Conservation (phyloP, 2,329 filamentous ascomycete genomes). For the Eutypella sp. region DNA sequence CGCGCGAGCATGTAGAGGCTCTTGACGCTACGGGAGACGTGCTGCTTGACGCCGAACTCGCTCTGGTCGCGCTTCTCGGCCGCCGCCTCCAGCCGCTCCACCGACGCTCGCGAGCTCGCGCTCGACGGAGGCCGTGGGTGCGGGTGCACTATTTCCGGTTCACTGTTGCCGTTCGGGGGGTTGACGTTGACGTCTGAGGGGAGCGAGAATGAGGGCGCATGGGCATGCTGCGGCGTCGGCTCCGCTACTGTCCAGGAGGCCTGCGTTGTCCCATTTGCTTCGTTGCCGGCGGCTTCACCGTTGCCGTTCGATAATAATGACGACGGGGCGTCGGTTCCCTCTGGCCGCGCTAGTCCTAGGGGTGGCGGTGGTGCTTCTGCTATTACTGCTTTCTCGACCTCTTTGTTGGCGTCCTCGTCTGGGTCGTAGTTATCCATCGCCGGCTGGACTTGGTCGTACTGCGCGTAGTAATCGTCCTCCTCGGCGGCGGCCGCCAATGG, state of each 20-base stretch:
- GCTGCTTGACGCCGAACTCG: conserved; percentile 72
- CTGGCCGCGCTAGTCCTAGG: conserved; percentile 23
- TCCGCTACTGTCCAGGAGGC: conserved; percentile 42
- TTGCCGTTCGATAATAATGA: conserved; percentile 9
- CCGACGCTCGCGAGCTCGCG: conserved; percentile 52
- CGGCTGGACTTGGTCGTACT: conserved; percentile 73
- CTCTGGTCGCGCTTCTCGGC: conserved; percentile 55
- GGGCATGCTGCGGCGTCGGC: conserved; percentile 29
- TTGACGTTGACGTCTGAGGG: conserved; percentile 29
- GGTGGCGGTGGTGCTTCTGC: conserved; percentile 23
- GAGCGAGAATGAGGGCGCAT: too few relatives aligned
- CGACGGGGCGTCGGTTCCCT: conserved; percentile 17
- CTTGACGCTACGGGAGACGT: conserved; percentile 72
- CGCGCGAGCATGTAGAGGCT: conserved; percentile 68
- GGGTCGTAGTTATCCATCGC: conserved; percentile 78
- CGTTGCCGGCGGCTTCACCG: conserved; percentile 11
- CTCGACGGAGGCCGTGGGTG: conserved; percentile 58
- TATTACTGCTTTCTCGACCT: conserved; percentile 3
- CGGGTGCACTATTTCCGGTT: conserved; percentile 37
- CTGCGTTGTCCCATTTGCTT: conserved; percentile 32
- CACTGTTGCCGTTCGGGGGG: conserved; percentile 33
- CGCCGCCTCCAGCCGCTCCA: conserved; percentile 57
- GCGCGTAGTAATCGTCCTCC: conserved; percentile 69
- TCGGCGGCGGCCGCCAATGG: conserved; percentile 42
- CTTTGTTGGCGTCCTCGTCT: conserved; percentile 54